Evolutionary conservation across 768 basidiomycete genomes (phyloP), one percentile per base, ranked within the genome.

Genomic region (Calocera cornea): DNA sequence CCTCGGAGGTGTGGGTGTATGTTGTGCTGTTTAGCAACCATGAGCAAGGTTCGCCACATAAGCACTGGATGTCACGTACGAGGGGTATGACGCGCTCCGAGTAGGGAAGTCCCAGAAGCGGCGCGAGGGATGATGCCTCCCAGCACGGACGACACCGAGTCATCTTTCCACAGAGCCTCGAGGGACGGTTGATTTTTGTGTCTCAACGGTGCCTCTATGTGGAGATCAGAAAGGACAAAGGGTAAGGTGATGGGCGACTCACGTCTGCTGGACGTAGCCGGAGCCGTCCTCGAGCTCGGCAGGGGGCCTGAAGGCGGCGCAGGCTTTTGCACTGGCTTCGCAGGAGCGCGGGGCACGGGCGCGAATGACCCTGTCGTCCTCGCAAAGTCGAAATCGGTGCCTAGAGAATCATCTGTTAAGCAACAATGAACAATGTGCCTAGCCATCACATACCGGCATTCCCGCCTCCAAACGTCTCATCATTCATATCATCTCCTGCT

Each of bases 331-430:
- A 50, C 69, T 66, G 64, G 66, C 40, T 64, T 63, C 54, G 41
- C 67, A n/a, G 47, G 69, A n/a, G 5, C 68, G 68, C 16, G 70
- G 40, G 40, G 68, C 34, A 3, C 70, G 40, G 41, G 73, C 66
- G 17, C 72, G 71, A 64, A 69, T 72, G 66, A 74, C 73, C 65
- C 76, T 73, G 65, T 66, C 54, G 78, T 80, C 64, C 77, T 82
- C 22, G 87, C 80, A 77, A 95, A 97, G 80, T 95, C 91, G 75
- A 95, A 97, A 77, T 95, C 93, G 75, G 87, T 90, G 75, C 90
- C 93, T 94, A 74, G 11, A 47, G 29, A 70, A 66, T 27, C 65
- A 65, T 41, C 68, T 68, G 70, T 64, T 47, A 40, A 2, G 34
- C 12, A 40, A 22, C 19, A 65, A 29, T 16, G 41, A n/a, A 34